Base-by-base conservation (phyloP, 2,329 filamentous ascomycete genomes). In the Drechslerella coelobrocha region DNA sequence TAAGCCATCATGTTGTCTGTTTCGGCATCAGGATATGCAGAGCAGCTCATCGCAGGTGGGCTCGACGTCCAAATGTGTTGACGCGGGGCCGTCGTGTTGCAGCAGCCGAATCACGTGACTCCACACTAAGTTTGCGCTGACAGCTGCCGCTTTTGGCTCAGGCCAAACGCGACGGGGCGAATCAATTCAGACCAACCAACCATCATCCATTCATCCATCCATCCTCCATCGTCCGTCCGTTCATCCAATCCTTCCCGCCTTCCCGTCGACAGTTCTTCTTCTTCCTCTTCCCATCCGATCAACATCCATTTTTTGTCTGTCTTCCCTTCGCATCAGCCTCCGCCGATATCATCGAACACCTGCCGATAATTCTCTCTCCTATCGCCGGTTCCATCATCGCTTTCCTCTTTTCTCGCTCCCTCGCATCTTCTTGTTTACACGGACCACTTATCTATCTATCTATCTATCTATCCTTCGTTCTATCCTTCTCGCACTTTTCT, bases 161-260 rank as follows among this genome's bases (percentile, higher is more conserved):
- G 29, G 29, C 29, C 29, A 34, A 61, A 61, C 57, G 57, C 57
- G 34, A 43, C 55, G 47, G 31, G 23, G n/a, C 17, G 43, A 60
- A 21, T 37, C 51, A 31, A 14, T 10, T 21, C 50, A 19, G 27
- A 12, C 43, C 37, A 27, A 39, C 34, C 34, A 51, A 27, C 34
- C 53, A 43, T 45, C 53, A 23, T 14, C 45, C 47, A 6, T 45
- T 45, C 19, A 21, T 24, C 12, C 29, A 17, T 27, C 47, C 29
- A 10, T 24, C 47, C 43, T 48, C 43, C 43, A 34, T 37, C 31
- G 31, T n/a, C 31, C 51, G 43, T 29, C 50, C 8, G 39, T 21
- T 23, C 48, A 52, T 19, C 23, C 48, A 27, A 39, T 31, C 23
- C 26, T 24, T 31, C n/a, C 48, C n/a, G n/a, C 23, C 23, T 26